Conservation (phyloP, 495 filamentous ascomycete species). For the Xylaria venustula region DNA sequence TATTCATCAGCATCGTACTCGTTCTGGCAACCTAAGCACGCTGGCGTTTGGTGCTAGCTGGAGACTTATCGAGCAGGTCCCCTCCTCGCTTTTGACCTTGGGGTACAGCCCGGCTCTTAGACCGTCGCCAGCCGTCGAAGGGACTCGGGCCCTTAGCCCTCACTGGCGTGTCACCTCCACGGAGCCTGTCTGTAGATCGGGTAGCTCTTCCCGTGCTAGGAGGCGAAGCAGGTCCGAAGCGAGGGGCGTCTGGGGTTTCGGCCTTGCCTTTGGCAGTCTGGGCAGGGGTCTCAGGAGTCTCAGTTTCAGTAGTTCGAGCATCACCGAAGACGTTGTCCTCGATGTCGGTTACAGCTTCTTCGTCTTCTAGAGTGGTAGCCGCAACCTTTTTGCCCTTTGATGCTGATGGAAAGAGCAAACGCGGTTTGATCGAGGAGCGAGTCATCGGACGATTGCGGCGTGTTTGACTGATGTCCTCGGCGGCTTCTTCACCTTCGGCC, state of each 20-base stretch:
- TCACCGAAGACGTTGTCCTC: slow-evolving; percentile 52
- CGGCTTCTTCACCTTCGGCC: slow-evolving; percentile 39
- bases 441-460: slow-evolving; percentile 57
- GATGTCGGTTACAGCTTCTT: slow-evolving; percentile 47
- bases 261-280: slow-evolving; percentile 29
- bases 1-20: slow-evolving; percentile 2
- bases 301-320: slow-evolving; percentile 48
- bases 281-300: slow-evolving; percentile 38
- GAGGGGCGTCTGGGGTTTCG: slow-evolving; percentile 51
- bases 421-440: slow-evolving; percentile 76
- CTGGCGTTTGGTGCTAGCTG: slow-evolving; percentile 34
- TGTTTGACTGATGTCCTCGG: slow-evolving; percentile 49
- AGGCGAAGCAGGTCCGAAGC: slow-evolving; percentile 54
- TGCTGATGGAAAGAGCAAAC: slow-evolving; percentile 72
- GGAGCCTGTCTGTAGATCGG: slow-evolving; percentile 37
- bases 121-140: slow-evolving; percentile 64
- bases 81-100: slow-evolving; percentile 46
- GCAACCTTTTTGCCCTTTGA: slow-evolving; percentile 50
- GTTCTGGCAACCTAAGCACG: slow-evolving; percentile 29
- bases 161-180: slow-evolving; percentile 25
- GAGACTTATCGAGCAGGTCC: slow-evolving; percentile 31
- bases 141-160: slow-evolving; percentile 52
- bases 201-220: slow-evolving; percentile 55
- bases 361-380: slow-evolving; percentile 51
- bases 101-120: slow-evolving; percentile 45